Base-by-base conservation (phyloP, 1,139 yeast species). In the Candida sanyaensis region DNA sequence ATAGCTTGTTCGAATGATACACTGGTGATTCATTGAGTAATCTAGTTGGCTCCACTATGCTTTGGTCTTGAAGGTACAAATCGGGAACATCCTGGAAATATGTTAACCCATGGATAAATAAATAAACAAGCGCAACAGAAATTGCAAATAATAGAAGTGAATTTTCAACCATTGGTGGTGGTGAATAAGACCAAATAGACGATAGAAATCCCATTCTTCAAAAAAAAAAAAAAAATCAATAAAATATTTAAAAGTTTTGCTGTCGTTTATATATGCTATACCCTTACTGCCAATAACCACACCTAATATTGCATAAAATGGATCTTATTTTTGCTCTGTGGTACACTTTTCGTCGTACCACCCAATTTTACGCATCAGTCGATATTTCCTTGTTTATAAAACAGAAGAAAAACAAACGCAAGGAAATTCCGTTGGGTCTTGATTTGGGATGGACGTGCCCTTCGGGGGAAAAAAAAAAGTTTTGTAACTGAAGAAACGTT, bases 1-100 rank as follows among this genome's bases (percentile, higher is more conserved):
- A 67, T 2, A 77, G 37, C 58, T 84, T 80, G 45, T 79, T 81
- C 42, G 86, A 83, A 54, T 87, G 77, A 60, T 86, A 81, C 11
- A 83, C 68, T 1, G 91, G 86, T 27, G 88, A 80, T 60, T 87
- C 90, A 41, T 74, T 65, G 23, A 69, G 66, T 42, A 78, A 72
- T 33, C 92, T 67, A 0, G 86, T 83, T 8, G 81, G 68, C 1
- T 83, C 80, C 21, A 81, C 64, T 21, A 75, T 69, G 3, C 89
- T 75, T 62, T 87, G 93, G 53, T 81, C 79, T 36, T 66, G 63
- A 38, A 86, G 65, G n/a, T 85, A 86, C 23, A 80, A 62, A 38
- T 78, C 81, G 47, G 78, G 79, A 27, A 83, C 78, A 54, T 84
- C 89, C 48, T 73, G 69, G 26, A 47, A 39, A 32, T 42, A 43